Evolutionary conservation across 441 rosid species (phyloP), one percentile per base, ranked within the genome.

Genomic region (Jatropha multifida): DNA sequence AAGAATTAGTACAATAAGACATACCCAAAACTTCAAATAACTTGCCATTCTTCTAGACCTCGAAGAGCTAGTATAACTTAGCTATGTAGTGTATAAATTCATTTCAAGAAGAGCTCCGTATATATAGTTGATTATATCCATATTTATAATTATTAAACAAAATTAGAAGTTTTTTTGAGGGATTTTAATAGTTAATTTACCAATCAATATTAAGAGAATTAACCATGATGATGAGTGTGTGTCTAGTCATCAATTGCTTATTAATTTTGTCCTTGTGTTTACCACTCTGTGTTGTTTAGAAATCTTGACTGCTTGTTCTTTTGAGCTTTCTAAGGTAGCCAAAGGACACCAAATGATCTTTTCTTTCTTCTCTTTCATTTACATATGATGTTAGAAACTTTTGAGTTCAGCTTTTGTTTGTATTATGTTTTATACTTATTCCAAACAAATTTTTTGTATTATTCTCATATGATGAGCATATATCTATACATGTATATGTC

Each of bases 1-100:
- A 69, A 83, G 79, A 73, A 83, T 58, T 64, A 85, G 76, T 69
- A 86, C 73, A 67, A 76, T 55, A 18, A 87, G 65, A 68, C 83
- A 85, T 48, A 69, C 7, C 75, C 81, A 85, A 32, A 87, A 48
- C 84, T 82, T 85, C 68, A 84, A 44, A 27, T 27, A 32, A 73
- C 51, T 72, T 46, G 84, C 83, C 88, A 87, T 42, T 18, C 67
- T 64, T 44, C 48, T 44, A 44, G 48, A 44, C 10, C 48, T 6
- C 4, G 0, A 40, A 41, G 7, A 48, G 4, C 0, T n/a, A 13
- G 41, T 23, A 52, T 44, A 44, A 9, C 10, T 44, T 44, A 6
- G 48, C 48, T 44, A 44, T 44, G 9, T 44, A 55, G 56, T 60
- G 75, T 18, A 63, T 37, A 48, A n/a, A 32, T 32, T 46, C 68